Percentiles rank a stretch among this genome's conserved stretches.
phyloP scores from a whole-genome alignment of 805 yeast species.

The Schwanniomyces pseudopolymorphus region DNA sequence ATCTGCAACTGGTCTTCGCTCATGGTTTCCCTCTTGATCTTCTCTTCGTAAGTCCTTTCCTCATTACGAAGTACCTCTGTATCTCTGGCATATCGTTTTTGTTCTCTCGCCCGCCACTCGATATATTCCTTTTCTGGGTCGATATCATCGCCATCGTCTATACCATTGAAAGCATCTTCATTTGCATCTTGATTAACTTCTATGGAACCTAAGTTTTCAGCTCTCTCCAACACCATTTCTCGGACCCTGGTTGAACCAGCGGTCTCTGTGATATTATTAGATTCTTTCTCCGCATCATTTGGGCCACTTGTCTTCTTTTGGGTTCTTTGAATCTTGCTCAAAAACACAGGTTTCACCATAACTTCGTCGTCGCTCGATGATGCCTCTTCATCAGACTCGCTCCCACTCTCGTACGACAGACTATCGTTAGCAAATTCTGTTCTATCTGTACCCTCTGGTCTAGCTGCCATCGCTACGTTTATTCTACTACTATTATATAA shows the following conservation, averaged over 20 bases:
- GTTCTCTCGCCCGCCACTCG: constrained; percentile 31
- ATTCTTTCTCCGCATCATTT: no score
- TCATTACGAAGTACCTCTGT: constrained; percentile 12
- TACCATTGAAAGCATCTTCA: constrained; percentile 25
- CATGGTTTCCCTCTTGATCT: constrained; percentile 15
- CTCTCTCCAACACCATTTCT: constrained; percentile 1
- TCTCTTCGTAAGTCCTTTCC: constrained; percentile 29
- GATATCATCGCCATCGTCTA: constrained; percentile 35
- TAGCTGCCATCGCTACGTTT: neutral
- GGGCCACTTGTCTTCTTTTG: neutral
- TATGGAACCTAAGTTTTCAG: constrained; percentile 2
- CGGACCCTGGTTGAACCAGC: neutral
- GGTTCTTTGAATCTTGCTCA: constrained; percentile 8
- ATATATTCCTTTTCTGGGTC: constrained; percentile 32
- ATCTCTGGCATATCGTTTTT: constrained; percentile 23
- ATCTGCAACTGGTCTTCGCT: constrained; percentile 5
- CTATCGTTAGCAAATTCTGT: neutral
- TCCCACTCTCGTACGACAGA: constrained; percentile 1
- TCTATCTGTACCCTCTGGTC: neutral
- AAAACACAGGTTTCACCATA: constrained; percentile 12
- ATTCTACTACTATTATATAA: neutral
- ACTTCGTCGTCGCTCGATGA: constrained; percentile 9
- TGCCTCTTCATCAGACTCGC: constrained; percentile 4
- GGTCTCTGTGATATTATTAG: no score
- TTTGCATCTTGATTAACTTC: neutral